Evolutionary conservation across 495 filamentous ascomycete genomes (phyloP), one percentile per base, ranked within the genome.

Genomic region (Cetradonia linearis): DNA sequence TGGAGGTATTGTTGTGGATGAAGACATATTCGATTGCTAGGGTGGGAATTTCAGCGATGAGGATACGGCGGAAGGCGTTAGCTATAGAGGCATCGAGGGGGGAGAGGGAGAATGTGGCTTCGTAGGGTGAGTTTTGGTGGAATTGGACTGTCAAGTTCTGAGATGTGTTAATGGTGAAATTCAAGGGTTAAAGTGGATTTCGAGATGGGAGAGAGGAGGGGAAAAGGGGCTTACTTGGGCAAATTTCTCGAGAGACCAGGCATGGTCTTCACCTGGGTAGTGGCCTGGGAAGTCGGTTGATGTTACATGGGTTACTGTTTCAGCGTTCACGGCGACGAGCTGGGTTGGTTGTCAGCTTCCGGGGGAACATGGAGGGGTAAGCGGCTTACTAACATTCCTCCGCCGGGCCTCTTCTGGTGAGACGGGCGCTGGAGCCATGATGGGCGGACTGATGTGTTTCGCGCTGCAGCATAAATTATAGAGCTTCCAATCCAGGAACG

Each of bases 21-120:
- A 86, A 97, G 69, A 95, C 88, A 44, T 77, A 80, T 74, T 97
- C 94, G 67, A 99, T 92, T 64, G 94, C 94, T 49, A 99, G 78
- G 4, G 87, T 89, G 25, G 92, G 91, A 40, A 99, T 86, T 72
- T 99, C 94, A 58, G 93, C 86, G 74, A 99, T 86, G 62, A 97
- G 80, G 67, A 99, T 97, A 50, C 94, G 88, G 64, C 94, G 93
- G 79, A 97, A 95, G 67, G 94, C 94, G 72, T 99, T 99, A 65
- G 94, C 91, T 68, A 99, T 86, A 58, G 87, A 81, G 65, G 94
- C 91, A 68, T 99, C 91, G 64, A 92, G 71, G 67, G 91, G 90
- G 69, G 95, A 84, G 65, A 97, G 82, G 25, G 91, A 96, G 77
- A 97, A 97, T 37, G 85, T 84, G 60, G 86, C 71, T 66, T 94